Base-by-base conservation (phyloP, 2,329 filamentous ascomycete genomes). In the Zymoseptoria tritici region DNA sequence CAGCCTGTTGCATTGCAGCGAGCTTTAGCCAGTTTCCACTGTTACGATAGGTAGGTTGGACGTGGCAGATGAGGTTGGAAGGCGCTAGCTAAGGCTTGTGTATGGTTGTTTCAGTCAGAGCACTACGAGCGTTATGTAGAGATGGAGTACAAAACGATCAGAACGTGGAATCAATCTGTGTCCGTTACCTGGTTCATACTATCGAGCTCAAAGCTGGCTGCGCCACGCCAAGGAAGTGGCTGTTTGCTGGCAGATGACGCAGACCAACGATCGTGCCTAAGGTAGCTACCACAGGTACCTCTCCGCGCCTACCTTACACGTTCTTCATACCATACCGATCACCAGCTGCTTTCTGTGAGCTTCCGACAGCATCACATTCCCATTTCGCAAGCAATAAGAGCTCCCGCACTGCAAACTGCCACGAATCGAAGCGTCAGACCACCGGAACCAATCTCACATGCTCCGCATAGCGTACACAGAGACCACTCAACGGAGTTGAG, bases 1-100 rank as follows among this genome's bases (percentile, higher is more conserved):
- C 60, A 60, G 61, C 59, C 61, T 61, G 52, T 55, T 61, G 55
- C 57, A 56, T 58, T 51, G 59, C 59, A 61, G 62, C 59, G 60
- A 60, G 56, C 54, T 54, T 56, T 36, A 52, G 36, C 24, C 52
- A 49, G 55, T 60, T 53, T 54, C 56, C 46, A 57, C 61, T 61
- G 61, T 63, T 60, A 63, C 60, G 59, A 57, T 60, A 63, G 50
- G 26, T 29, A 29, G 26, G 9, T 8, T 29, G 26, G 26, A 29
- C 26, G 26, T 29, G 36, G 36, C 16, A 46, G 16, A 46, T n/a
- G 36, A 46, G 16, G 36, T 13, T n/a, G 6, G 36, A n/a, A 46
- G 36, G 36, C 13, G 36, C 36, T 46, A n/a, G 36, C 36, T n/a
- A 46, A n/a, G 36, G 36, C 36, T 46, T 46, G 13, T 46, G 36